Base-by-base conservation (phyloP, 2,329 filamentous ascomycete genomes). In the Aspergillus thermomutatus region DNA sequence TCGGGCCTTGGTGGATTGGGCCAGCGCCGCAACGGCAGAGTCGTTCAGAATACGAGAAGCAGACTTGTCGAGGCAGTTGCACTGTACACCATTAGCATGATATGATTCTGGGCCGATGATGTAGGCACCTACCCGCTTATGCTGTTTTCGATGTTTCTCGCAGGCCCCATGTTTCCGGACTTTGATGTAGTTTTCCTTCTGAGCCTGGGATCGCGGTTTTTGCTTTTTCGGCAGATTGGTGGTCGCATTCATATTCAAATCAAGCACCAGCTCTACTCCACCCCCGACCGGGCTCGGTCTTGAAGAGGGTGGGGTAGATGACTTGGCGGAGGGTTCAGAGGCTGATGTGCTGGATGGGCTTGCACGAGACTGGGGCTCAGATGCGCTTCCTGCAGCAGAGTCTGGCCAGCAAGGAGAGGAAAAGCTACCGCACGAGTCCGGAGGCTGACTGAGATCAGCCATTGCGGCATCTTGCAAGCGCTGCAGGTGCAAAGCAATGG, bases 171-270 rank as follows among this genome's bases (percentile, higher is more conserved):
- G 71, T 46, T 75, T 76, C 1, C 75, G 71, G 50, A 70, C 75
- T 52, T 75, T 75, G 59, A 76, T 75, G 58, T 77, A 77, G 53
- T 73, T 75, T 54, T 77, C 74, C 37, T 71, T 75, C 60, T 77
- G 74, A 9, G 74, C 73, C 53, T 69, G 69, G 4, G 75, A 77
- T 17, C 75, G 68, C 23, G 74, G 73, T 50, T 75, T 74, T 50
- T 77, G 75, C 53, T 76, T 76, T 60, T 69, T 72, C 0, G 75
- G 75, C n/a, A 76, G 54, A 53, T 73, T 70, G n/a, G 72, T 70
- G 4, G 74, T 69, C 4, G 72, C 65, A 53, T 77, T 77, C 73
- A 77, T 75, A 59, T 77, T 77, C 62, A 77, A 57, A 54, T 77
- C 75, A 28, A 77, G 69, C 14, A 77, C 71, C 59, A 77, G 54